phyloP scores from a whole-genome alignment of 306 rosid species.

The Dalbergia oliveri region DNA sequence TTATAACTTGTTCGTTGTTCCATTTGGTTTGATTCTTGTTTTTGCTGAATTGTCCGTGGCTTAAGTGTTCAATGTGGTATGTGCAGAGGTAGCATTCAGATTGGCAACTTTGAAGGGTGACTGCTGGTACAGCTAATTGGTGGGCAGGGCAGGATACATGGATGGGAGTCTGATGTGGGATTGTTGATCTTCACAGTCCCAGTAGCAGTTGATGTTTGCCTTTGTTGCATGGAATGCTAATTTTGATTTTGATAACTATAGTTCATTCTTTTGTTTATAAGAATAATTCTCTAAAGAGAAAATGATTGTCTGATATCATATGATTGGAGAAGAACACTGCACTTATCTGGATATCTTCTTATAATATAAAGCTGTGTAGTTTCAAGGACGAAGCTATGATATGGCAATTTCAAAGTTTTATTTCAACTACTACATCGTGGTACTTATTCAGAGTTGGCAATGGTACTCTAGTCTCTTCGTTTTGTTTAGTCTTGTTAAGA shows the following conservation, averaged over 20 bases:
- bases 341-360: conserved; percentile 26
- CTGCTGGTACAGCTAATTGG: conserved; percentile 32
- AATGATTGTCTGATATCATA: conserved; percentile 28
- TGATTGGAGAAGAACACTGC: conserved; percentile 35
- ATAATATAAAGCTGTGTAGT: conserved; percentile 35
- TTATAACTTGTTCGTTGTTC: not conserved
- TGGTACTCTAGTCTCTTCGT: not conserved
- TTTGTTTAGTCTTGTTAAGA: not conserved
- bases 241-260: conserved; percentile 54
- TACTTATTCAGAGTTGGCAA: not conserved
- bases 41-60: not conserved
- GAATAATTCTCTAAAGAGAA: conserved; percentile 56
- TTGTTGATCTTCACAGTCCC: conserved; percentile 37
- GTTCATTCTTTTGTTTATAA: conserved; percentile 55
- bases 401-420: conserved; percentile 4
- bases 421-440: conserved; percentile 31
- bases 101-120: conserved; percentile 36
- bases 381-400: conserved; percentile 25
- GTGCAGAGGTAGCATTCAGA: conserved; percentile 63
- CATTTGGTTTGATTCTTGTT: conserved; percentile 7
- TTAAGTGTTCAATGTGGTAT: conserved; percentile 13
- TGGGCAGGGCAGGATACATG: not conserved
- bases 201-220: conserved; percentile 46
- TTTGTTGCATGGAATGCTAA: conserved; percentile 50
- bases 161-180: not conserved